Evolutionary conservation across 2,329 filamentous ascomycete genomes (phyloP).

Genomic region (Aspergillus neotritici): DNA sequence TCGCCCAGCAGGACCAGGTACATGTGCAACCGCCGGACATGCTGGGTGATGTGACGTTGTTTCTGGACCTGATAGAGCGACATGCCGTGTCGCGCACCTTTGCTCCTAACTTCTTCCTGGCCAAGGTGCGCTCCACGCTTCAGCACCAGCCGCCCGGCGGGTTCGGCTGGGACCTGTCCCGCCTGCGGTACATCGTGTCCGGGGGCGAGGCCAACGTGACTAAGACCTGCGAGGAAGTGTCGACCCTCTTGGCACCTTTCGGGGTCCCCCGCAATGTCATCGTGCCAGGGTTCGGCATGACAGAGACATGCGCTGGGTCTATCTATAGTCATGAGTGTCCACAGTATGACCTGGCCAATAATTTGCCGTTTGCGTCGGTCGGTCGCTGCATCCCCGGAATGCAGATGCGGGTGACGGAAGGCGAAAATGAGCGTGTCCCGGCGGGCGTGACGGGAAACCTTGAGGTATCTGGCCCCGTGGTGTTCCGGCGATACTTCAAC

Average conservation of each 20-base stretch:
- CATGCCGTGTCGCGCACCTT: slow-evolving; percentile 30
- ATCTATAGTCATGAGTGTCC: slow-evolving; percentile 44
- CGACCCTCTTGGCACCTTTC: slow-evolving; percentile 26
- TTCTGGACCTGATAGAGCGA: slow-evolving; percentile 37
- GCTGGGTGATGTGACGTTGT: slow-evolving; percentile 30
- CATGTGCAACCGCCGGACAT: slow-evolving; percentile 15
- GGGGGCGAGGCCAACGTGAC: slow-evolving; percentile 38
- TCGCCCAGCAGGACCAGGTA: slow-evolving; percentile 13
- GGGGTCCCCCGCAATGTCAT: slow-evolving; percentile 37
- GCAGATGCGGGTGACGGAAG: slow-evolving; percentile 16
- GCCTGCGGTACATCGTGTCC: slow-evolving; percentile 25
- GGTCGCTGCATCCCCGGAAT: slow-evolving; percentile 21
- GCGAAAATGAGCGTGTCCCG: background rate
- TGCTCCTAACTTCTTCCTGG: slow-evolving; percentile 24
- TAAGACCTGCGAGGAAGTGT: slow-evolving; percentile 31
- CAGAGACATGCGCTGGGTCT: slow-evolving; percentile 49
- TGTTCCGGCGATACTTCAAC: slow-evolving; percentile 30
- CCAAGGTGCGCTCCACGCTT: slow-evolving; percentile 7
- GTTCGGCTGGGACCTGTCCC: slow-evolving; percentile 31
- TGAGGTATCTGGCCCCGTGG: slow-evolving; percentile 18
- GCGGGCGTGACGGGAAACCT: slow-evolving; percentile 13
- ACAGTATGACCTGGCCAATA: slow-evolving; percentile 29
- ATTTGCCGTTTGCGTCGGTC: slow-evolving; percentile 13
- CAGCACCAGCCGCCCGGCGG: slow-evolving; percentile 42
- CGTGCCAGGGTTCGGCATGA: slow-evolving; percentile 29